These are phyloP conservation scores for Phoma herbarum DNA, from an alignment of 2,329 filamentous ascomycete species.

Conservation along the genomic window DNA sequence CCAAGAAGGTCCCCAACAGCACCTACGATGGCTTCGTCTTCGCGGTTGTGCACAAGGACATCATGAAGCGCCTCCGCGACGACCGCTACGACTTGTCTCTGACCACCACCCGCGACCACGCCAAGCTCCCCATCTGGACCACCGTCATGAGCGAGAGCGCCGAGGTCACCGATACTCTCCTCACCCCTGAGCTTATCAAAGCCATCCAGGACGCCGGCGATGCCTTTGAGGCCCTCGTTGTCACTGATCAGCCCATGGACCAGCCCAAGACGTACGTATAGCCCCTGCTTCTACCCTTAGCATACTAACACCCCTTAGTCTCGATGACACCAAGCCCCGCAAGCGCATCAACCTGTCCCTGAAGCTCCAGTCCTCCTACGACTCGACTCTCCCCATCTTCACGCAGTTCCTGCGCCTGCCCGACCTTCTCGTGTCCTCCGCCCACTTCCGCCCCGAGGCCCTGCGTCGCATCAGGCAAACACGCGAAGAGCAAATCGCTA, in stretches of 20 bases:
- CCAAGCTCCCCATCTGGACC: constrained; percentile 87
- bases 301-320: constrained; percentile 55
- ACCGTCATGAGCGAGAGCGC: constrained; percentile 98
- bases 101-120: constrained; percentile 89
- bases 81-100: constrained; percentile 95
- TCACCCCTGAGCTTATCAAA: constrained; percentile 86
- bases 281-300: constrained; percentile 8
- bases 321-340: constrained; percentile 83
- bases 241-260: constrained; percentile 88
- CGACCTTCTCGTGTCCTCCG: constrained; percentile 77
- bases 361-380: constrained; percentile 67
- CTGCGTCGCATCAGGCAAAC: constrained; percentile 80
- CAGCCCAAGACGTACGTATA: constrained; percentile 79
- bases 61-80: constrained; percentile 88
- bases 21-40: constrained; percentile 91
- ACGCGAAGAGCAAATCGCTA: constrained; percentile 81
- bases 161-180: constrained; percentile 86
- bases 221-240: constrained; percentile 81
- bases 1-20: constrained; percentile 69
- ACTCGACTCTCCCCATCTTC: constrained; percentile 78
- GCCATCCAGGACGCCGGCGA: constrained; percentile 79
- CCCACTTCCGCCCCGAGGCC: constrained; percentile 89
- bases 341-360: constrained; percentile 86
- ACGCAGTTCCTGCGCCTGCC: constrained; percentile 83
- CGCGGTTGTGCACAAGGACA: constrained; percentile 93